phyloP scores from a whole-genome alignment of 2,329 filamentous ascomycete genomes.

The Cylindrodendrum hubeiense region DNA sequence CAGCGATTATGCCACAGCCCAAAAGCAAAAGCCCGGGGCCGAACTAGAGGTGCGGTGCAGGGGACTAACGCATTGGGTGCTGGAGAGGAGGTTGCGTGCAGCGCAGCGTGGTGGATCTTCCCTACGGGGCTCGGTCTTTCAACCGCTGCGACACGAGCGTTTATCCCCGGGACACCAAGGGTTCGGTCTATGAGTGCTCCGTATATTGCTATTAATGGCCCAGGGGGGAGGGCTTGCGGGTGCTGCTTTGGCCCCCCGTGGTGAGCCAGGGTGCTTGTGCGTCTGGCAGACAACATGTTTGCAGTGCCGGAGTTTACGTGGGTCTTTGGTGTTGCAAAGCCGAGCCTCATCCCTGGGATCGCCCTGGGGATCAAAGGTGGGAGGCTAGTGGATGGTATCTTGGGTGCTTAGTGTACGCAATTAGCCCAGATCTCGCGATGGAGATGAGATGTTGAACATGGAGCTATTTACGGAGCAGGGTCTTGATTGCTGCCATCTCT shows the following conservation, averaged over 20 bases:
- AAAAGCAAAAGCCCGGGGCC: neutral
- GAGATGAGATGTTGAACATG: neutral
- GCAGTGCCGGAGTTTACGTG: conserved; percentile 4
- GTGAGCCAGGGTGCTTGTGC: neutral
- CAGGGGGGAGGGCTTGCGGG: no score
- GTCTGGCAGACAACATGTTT: no score
- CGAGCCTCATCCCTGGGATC: neutral
- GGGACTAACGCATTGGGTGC: no score
- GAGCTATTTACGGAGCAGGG: neutral
- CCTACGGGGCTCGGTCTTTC: neutral
- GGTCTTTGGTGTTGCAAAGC: neutral
- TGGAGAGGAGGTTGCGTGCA: neutral
- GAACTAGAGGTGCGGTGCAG: neutral
- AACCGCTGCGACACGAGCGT: neutral
- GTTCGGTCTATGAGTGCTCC: no score
- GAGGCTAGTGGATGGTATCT: neutral
- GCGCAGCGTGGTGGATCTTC: neutral
- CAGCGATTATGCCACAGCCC: no score
- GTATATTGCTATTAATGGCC: no score
- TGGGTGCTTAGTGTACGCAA: neutral
- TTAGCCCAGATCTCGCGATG: neutral
- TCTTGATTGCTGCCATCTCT: neutral
- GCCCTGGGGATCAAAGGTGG: neutral
- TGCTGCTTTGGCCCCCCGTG: neutral
- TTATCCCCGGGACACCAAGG: no score